Conservation (phyloP, 1,139 yeast genomes). For the Candida neerlandica region DNA sequence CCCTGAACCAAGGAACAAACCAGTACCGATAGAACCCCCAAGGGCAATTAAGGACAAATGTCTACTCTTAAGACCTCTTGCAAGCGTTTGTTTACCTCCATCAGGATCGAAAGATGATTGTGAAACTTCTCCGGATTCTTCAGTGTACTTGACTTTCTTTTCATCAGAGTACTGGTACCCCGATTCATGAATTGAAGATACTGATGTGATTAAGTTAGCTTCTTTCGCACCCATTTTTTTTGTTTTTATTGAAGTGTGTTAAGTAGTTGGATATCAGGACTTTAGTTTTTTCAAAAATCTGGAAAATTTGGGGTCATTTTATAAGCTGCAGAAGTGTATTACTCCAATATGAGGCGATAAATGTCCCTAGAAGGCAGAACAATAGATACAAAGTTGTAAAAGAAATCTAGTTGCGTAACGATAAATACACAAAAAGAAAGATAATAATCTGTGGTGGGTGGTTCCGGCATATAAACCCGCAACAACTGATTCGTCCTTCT, state of each 20-base stretch:
- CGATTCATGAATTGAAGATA: background rate
- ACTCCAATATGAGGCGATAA: too few species aligned
- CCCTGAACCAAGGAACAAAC: slow-evolving; percentile 52
- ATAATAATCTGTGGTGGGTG: too few species aligned
- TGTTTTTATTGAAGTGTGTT: background rate
- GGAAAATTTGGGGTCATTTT: too few species aligned
- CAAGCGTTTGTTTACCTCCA: slow-evolving; percentile 20
- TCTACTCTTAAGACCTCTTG: slow-evolving; percentile 41
- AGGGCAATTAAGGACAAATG: slow-evolving; percentile 42
- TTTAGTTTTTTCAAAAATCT: too few species aligned
- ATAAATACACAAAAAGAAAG: too few species aligned
- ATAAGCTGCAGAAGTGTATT: too few species aligned
- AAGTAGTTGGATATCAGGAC: background rate
- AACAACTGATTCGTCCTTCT: too few species aligned
- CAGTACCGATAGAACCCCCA: slow-evolving; percentile 47
- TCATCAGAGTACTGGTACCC: background rate
- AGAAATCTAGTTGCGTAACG: too few species aligned
- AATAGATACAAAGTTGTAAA: too few species aligned
- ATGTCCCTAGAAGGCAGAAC: too few species aligned
- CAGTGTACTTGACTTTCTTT: background rate
- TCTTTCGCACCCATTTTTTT: background rate
- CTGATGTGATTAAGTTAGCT: background rate
- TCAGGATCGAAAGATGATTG: background rate
- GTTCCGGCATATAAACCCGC: too few species aligned
- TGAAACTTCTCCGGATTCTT: background rate